Percentiles rank a stretch among this genome's conserved stretches.
phyloP scores from a whole-genome alignment of 1,139 yeast genomes.

The Candida tropicalis region DNA sequence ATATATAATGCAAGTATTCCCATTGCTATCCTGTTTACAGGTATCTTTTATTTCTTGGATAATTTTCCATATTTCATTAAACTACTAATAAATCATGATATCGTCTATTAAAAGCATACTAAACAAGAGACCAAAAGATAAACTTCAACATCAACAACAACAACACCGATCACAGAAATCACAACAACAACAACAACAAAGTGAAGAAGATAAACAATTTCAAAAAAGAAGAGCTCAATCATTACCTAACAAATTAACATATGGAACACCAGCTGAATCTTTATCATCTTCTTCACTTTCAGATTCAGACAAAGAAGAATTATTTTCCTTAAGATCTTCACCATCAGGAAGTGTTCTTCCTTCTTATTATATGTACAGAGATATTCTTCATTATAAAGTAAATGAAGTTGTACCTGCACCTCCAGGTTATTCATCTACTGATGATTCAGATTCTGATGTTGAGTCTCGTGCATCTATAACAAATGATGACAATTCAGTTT shows the following conservation, averaged over 20 bases:
- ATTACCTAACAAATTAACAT: background rate
- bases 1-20: no score
- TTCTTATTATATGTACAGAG: slow-evolving; percentile 15
- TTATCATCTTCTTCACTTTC: background rate
- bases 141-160: background rate
- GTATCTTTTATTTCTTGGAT: no score
- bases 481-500: slow-evolving; percentile 2
- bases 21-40: no score
- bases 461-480: background rate
- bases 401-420: slow-evolving; percentile 5
- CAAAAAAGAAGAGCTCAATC: background rate
- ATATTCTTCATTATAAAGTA: slow-evolving; percentile 9
- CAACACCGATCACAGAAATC: background rate
- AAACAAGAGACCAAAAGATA: background rate
- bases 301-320: background rate
- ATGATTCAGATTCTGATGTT: background rate
- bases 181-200: background rate
- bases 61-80: no score
- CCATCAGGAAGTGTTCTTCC: slow-evolving; percentile 10
- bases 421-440: slow-evolving; percentile 9
- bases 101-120: background rate
- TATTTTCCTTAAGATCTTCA: background rate
- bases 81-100: background rate
- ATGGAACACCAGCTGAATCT: background rate
- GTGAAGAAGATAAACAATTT: background rate